A percentile compares a stretch with the other conserved stretches of the same genome.
Conservation (phyloP, 1,284 basidiomycete species). For the Ceratobasidium sp. region DNA sequence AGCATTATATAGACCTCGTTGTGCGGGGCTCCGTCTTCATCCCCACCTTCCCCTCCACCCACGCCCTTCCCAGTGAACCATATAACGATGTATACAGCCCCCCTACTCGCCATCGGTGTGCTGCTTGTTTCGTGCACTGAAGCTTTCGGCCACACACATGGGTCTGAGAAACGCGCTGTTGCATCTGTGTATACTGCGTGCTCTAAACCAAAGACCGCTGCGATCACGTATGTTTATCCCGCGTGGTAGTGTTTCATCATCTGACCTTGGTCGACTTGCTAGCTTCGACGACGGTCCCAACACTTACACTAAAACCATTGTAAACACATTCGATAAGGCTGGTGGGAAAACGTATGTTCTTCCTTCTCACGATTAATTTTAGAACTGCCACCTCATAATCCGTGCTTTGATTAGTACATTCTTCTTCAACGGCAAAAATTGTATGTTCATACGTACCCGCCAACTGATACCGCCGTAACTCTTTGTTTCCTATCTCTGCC, state of each 20-base stretch:
- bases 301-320: constrained; percentile 9
- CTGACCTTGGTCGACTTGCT: background rate
- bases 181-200: constrained; percentile 29
- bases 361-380: background rate
- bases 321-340: background rate
- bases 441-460: constrained; percentile 8
- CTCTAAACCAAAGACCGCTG: constrained; percentile 25
- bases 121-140: constrained; percentile 15
- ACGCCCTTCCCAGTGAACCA: too few relatives aligned
- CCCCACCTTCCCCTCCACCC: too few relatives aligned
- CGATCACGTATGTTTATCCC: constrained; percentile 31
- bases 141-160: background rate
- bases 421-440: constrained; percentile 44
- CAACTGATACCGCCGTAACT: too few relatives aligned
- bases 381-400: background rate
- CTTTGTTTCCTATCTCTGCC: constrained; percentile 3
- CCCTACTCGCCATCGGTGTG: constrained; percentile 2
- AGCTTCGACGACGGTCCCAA: constrained; percentile 6
- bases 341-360: background rate
- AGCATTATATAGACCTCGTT: too few relatives aligned
- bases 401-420: constrained; percentile 12
- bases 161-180: background rate
- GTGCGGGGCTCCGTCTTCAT: too few relatives aligned
- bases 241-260: background rate
- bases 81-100: background rate